A percentile compares a stretch with the other conserved stretches of the same genome.
phyloP scores from a whole-genome alignment of 192 early-diverging fungal species.

The Coemansia sp. region DNA sequence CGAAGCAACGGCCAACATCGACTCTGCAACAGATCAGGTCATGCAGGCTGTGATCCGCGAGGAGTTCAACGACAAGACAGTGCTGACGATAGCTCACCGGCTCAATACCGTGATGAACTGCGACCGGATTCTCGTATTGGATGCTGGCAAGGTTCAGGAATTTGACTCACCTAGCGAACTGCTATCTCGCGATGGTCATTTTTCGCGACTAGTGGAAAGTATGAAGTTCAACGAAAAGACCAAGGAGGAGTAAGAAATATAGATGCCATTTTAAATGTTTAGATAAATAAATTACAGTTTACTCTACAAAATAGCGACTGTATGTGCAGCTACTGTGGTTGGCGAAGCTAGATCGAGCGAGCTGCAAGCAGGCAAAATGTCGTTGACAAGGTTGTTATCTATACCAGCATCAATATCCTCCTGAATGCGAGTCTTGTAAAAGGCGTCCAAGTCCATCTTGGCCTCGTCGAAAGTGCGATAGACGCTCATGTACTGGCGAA shows the following conservation, averaged over 20 bases:
- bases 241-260: not conserved
- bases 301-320: not conserved
- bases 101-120: slow-evolving; percentile 67
- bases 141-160: slow-evolving; percentile 68
- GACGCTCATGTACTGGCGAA: slow-evolving; percentile 28
- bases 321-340: not conserved
- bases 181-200: slow-evolving; percentile 27
- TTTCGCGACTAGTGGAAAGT: slow-evolving; percentile 16
- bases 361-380: not conserved
- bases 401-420: slow-evolving; percentile 7
- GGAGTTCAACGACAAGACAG: slow-evolving; percentile 61
- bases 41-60: slow-evolving; percentile 64
- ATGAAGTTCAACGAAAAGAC: slow-evolving; percentile 12
- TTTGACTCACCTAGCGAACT: slow-evolving; percentile 66
- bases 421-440: slow-evolving; percentile 30
- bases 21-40: slow-evolving; percentile 61
- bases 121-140: slow-evolving; percentile 78
- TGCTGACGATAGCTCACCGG: slow-evolving; percentile 67
- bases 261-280: not conserved
- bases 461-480: slow-evolving; percentile 25
- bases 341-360: not conserved
- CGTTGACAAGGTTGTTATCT: not conserved
- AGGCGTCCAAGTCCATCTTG: slow-evolving; percentile 19
- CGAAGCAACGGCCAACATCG: slow-evolving; percentile 61
- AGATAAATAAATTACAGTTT: not conserved